Evolutionary conservation across 805 yeast species (phyloP), one percentile per base, ranked within the genome.

Genomic region (Candida quercuum): DNA sequence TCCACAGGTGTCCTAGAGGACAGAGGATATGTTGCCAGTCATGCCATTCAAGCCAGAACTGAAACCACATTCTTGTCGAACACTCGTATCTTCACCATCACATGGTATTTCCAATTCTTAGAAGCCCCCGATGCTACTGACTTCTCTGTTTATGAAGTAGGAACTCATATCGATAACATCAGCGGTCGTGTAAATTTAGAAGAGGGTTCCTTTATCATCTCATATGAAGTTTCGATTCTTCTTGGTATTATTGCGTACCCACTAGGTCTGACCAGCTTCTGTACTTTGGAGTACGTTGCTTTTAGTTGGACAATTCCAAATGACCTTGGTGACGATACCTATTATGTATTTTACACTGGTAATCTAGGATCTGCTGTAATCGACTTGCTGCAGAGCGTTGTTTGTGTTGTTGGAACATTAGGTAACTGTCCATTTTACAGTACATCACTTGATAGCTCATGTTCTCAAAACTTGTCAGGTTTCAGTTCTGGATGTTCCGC

Each of bases 171-270:
- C 12, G 10, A 29, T 10, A 27, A 37, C 29, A n/a, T 43, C 9
- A 15, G 18, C 6, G 51, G 46, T 30, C 29, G 8, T 4, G 50
- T 41, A 10, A 48, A 48, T 40, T 34, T 45, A 15, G 43, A 43
- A 20, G 36, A 43, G 15, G 49, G 49, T 37, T 24, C 45, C 4
- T 38, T 42, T 33, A 26, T 41, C 17, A 35, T 37, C 7, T 18
- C 37, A 5, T 48, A 48, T 25, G 31, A 23, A 31, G 24, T n/a
- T 12, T 35, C 37, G 12, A 22, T 24, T 30, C 39, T 41, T 20
- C 9, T 15, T 8, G 18, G 32, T 14, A 42, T 12, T 35, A 16
- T 20, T 20, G 33, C 17, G 23, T 32, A 9, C 32, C 43, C 2
- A 32, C 35, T 6, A n/a, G n/a, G n/a, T n/a, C n/a, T n/a, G n/a